These are phyloP conservation scores for Suhomyces xylopsoci DNA, from an alignment of 805 yeast genomes.

Conservation along the genomic window DNA sequence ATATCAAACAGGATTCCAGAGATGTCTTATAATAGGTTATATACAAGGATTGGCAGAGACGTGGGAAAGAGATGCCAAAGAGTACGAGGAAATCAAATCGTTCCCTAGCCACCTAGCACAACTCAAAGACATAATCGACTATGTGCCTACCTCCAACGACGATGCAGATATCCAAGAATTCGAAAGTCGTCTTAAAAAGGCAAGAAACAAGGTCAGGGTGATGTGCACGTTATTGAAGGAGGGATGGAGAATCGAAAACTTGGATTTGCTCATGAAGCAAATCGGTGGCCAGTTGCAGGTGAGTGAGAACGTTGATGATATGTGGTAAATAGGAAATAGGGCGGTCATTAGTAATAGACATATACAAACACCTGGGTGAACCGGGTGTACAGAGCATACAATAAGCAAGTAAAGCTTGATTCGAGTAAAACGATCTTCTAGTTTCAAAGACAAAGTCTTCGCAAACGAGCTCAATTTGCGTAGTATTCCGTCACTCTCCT, in stretches of 20 bases:
- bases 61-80: conserved; percentile 24
- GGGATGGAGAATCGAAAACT: conserved; percentile 23
- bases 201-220: conserved; percentile 60
- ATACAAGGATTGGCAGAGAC: conserved; percentile 48
- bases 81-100: conserved; percentile 14
- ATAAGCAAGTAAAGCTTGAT: too few species aligned
- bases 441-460: too few species aligned
- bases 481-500: too few species aligned
- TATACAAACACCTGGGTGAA: neutral
- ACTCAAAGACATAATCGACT: conserved; percentile 24
- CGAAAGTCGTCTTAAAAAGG: conserved; percentile 50
- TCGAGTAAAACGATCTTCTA: too few species aligned
- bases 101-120: conserved; percentile 22
- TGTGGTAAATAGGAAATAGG: conserved; percentile 35
- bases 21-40: conserved; percentile 69
- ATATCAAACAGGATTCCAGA: conserved; percentile 70
- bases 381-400: neutral
- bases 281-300: conserved; percentile 38
- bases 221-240: conserved; percentile 37
- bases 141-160: conserved; percentile 36
- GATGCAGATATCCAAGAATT: conserved; percentile 54
- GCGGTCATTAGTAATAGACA: neutral
- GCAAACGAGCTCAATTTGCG: neutral
- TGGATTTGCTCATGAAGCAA: conserved; percentile 33
- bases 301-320: conserved; percentile 37